A percentile compares a stretch with the other conserved stretches of the same genome.
Conservation (phyloP, 148 eudicot species). For the Vaccinium macrocarpon region DNA sequence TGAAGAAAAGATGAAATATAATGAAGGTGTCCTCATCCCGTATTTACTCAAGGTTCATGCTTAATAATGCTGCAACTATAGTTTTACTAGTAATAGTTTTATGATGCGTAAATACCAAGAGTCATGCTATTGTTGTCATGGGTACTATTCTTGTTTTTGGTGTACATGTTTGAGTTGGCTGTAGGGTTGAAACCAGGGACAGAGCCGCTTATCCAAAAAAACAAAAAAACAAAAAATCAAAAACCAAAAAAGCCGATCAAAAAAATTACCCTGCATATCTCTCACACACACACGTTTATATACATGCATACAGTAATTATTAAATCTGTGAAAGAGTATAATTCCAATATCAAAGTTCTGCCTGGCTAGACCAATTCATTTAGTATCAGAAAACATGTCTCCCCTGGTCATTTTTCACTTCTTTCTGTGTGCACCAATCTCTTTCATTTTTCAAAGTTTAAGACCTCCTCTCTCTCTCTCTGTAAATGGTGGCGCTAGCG, state of each 20-base stretch:
- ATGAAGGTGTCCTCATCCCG: not conserved
- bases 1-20: not conserved
- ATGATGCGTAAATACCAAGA: not conserved
- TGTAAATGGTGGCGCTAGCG: not conserved
- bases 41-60: constrained; percentile 5
- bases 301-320: not conserved
- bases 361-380: not conserved
- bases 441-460: not conserved
- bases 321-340: not conserved
- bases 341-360: not conserved
- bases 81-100: not conserved
- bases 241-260: too few species aligned
- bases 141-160: not conserved
- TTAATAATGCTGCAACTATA: not conserved
- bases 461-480: not conserved
- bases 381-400: not conserved
- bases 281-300: not conserved
- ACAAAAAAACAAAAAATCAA: too few species aligned
- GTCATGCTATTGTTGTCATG: not conserved
- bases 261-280: not conserved
- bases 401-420: not conserved
- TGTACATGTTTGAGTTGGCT: not conserved
- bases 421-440: not conserved
- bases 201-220: not conserved
- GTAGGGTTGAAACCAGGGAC: not conserved